Percentiles rank a stretch among this genome's conserved stretches.
Conservation (phyloP, 495 filamentous ascomycete species). For the Xylaria telfairii region DNA sequence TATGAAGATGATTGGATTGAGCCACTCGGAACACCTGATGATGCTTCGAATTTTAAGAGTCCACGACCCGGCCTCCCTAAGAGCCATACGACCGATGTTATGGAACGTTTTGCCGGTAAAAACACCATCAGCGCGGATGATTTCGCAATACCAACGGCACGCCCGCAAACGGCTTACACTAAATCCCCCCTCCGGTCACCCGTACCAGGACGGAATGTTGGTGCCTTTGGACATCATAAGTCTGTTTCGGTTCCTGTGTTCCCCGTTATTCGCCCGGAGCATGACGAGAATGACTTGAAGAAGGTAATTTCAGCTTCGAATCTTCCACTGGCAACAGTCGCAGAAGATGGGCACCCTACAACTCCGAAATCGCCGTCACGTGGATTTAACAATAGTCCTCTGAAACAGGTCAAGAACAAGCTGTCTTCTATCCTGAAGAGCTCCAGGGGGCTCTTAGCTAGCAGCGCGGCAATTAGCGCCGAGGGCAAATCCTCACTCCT, state of each 20-base stretch:
- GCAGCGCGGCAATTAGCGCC: slow-evolving; percentile 77
- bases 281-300: slow-evolving; percentile 50
- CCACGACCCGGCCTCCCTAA: slow-evolving; percentile 59
- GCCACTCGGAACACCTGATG: slow-evolving; percentile 52
- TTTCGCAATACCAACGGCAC: slow-evolving; percentile 47
- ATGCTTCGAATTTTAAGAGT: slow-evolving; percentile 43
- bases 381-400: slow-evolving; percentile 72
- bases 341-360: slow-evolving; percentile 56
- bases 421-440: slow-evolving; percentile 86
- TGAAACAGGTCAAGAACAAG: slow-evolving; percentile 88
- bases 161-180: slow-evolving; percentile 35
- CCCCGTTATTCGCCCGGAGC: slow-evolving; percentile 47
- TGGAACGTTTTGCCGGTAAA: slow-evolving; percentile 61
- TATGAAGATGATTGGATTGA: slow-evolving; percentile 88
- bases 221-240: slow-evolving; percentile 54
- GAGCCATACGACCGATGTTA: slow-evolving; percentile 63
- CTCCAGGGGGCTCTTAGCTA: slow-evolving; percentile 82
- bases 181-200: slow-evolving; percentile 49
- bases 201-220: slow-evolving; percentile 40
- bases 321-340: slow-evolving; percentile 52
- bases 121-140: slow-evolving; percentile 47
- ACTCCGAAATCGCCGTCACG: slow-evolving; percentile 74
- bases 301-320: slow-evolving; percentile 71
- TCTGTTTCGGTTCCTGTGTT: slow-evolving; percentile 60
- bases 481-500: slow-evolving; percentile 68